A percentile compares a stretch with the other conserved stretches of the same genome.
Conservation (phyloP, 257 asterid genomes). For the Eustoma russellianum region DNA sequence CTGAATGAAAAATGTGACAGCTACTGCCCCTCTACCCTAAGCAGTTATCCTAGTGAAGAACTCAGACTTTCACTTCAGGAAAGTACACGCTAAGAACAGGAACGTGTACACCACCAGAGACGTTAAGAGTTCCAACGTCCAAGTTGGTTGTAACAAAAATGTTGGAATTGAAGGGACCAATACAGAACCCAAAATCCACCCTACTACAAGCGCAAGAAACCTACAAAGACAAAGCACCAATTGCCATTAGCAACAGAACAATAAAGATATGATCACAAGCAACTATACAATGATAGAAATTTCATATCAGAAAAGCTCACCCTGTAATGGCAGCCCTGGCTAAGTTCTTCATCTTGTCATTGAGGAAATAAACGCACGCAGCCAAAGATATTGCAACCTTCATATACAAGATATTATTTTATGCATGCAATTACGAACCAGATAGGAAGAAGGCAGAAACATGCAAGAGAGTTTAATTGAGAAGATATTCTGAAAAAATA, state of each 20-base stretch:
- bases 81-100: slow-evolving; percentile 77
- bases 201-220: slow-evolving; percentile 71
- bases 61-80: slow-evolving; percentile 50
- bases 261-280: not conserved
- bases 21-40: no score
- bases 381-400: slow-evolving; percentile 90
- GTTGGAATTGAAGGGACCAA: slow-evolving; percentile 68
- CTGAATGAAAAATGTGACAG: no score
- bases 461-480: no score
- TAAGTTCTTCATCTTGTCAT: slow-evolving; percentile 87
- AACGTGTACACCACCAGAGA: slow-evolving; percentile 67
- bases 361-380: slow-evolving; percentile 92
- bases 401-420: not conserved
- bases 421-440: no score
- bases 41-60: no score
- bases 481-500: no score
- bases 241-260: not conserved
- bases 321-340: slow-evolving; percentile 77
- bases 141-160: slow-evolving; percentile 66
- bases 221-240: slow-evolving; percentile 29
- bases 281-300: no score
- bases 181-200: slow-evolving; percentile 79
- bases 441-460: no score
- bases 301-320: slow-evolving; percentile 31
- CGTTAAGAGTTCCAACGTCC: slow-evolving; percentile 86